These are phyloP conservation scores for Plantago rigida DNA, from an alignment of 305 asterid genomes.

Conservation along the genomic window DNA sequence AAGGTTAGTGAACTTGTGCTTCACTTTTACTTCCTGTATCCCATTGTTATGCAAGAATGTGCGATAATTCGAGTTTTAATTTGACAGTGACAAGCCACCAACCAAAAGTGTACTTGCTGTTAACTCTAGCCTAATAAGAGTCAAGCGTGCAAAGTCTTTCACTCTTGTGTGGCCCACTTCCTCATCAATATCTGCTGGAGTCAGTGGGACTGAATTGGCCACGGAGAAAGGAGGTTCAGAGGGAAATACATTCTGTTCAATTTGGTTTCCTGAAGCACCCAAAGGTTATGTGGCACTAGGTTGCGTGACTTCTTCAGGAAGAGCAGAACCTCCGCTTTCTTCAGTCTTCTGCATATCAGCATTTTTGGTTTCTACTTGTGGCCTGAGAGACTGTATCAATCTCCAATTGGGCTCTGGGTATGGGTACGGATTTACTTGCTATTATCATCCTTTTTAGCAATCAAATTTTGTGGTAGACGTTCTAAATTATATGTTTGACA, in stretches of 20 bases:
- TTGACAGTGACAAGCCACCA: conserved; percentile 84
- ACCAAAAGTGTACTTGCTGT: conserved; percentile 83
- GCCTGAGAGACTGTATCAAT: conserved; percentile 72
- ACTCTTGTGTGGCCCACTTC: conserved; percentile 59
- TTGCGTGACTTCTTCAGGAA: conserved; percentile 81
- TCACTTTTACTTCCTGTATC: conserved; percentile 20
- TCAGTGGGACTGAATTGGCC: conserved; percentile 25
- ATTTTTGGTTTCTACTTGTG: conserved; percentile 74
- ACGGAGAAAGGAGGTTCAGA: conserved; percentile 26
- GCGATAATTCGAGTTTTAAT: conserved; percentile 19
- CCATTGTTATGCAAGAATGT: conserved; percentile 13
- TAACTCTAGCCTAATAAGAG: conserved; percentile 72
- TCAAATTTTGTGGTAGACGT: conserved; percentile 9
- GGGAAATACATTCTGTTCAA: conserved; percentile 48
- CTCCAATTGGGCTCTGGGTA: conserved; percentile 49
- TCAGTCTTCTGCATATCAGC: conserved; percentile 80
- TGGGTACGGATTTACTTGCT: conserved; percentile 18
- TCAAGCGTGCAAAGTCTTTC: conserved; percentile 81
- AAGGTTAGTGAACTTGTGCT: conserved; percentile 44
- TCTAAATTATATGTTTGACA: background rate
- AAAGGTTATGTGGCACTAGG: conserved; percentile 88
- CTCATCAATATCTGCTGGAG: conserved; percentile 24
- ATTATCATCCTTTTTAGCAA: conserved; percentile 9
- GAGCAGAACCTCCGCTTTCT: conserved; percentile 56
- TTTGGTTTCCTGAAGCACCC: conserved; percentile 97